Base-by-base conservation (phyloP, 768 basidiomycete genomes). In the Sarcomyxa edulis region DNA sequence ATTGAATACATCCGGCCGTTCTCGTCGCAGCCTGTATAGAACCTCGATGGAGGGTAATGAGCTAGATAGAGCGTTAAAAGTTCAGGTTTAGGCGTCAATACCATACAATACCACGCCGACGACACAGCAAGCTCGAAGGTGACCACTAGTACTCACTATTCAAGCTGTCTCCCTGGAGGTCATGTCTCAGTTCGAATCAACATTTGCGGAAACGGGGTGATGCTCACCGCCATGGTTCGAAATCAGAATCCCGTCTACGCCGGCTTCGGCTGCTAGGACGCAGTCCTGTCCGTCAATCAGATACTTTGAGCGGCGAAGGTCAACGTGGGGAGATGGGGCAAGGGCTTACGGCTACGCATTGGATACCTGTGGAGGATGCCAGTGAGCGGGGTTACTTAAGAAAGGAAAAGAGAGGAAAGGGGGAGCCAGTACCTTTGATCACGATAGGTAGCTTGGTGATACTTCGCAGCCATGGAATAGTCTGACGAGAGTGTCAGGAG, bases 161-260 rank as follows among this genome's bases (percentile, higher is more conserved):
- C 88, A 37, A 93, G 62, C 58, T 93, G 88, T 19, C 91, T 74
- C 28, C 84, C 84, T 81, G 44, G 2, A 6, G 20, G 26, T 16
- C 15, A 10, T 22, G 32, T 33, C 24, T 19, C 49, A 34, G 28
- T 18, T 39, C 20, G n/a, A n/a, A 39, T 30, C 35, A 14, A 39
- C 35, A 15, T n/a, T 25, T 26, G 22, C 38, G 14, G 35, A 21
- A 25, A 40, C 23, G 39, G 18, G 10, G 18, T 21, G 35, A 23
- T 11, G 61, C 64, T 47, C 50, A 73, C 89, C 94, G 39, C 94
- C 94, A 49, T 97, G 94, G 48, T 97, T 97, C 1, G 85, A 89
- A 7, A 97, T 62, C 40, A 94, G 68, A 45, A 97, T 90, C 4
- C 86, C 94, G 40, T 94, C 82, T 12, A 88, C 82, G 9, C 91